Evolutionary conservation across 805 yeast species (phyloP), one percentile per base, ranked within the genome.

Genomic region (Trichomonascus vanleenenianus): DNA sequence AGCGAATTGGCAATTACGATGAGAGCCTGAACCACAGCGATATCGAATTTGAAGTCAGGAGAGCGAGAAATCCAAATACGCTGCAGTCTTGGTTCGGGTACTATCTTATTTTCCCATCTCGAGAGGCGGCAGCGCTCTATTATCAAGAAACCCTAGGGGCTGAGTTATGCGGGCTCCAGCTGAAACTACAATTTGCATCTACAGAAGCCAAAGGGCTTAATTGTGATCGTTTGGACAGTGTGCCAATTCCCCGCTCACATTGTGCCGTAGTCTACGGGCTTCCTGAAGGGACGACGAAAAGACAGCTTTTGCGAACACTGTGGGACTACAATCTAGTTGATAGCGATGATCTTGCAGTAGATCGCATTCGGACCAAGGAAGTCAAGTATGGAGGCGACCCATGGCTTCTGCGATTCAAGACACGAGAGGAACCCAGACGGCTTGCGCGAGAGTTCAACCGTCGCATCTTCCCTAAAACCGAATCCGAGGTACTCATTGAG

Each of bases 121-220:
- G 60, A 33, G 65, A 67, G 20, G 72, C 70, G 15, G 85, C 87
- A 0, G 66, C 75, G 16, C 66, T 67, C 2, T 81, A 73, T 57
- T 68, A 66, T 59, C 56, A 67, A 16, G 84, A 79, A 51, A 74
- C 81, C 0, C 47, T 57, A 10, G 70, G 71, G 7, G 70, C 73
- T 44, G 64, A 66, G 45, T 55, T 81, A 31, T 74, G 79, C 52
- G 85, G 86, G 1, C 56, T 68, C 40, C 66, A 64, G 20, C 55
- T 77, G 15, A 60, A 70, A 22, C 60, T 78, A 30, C 63, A 68
- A 45, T 79, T 79, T 65, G 72, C 68, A 2, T 54, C 61, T 15
- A 30, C 44, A 4, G 34, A 45, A 18, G 44, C 58, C 30, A 43
- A 44, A 7, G 55, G 56, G 5, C 33, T 53, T 3, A 25, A 34